These are phyloP conservation scores for Macroventuria anomochaeta DNA, from an alignment of 2,329 filamentous ascomycete species.

Conservation along the genomic window DNA sequence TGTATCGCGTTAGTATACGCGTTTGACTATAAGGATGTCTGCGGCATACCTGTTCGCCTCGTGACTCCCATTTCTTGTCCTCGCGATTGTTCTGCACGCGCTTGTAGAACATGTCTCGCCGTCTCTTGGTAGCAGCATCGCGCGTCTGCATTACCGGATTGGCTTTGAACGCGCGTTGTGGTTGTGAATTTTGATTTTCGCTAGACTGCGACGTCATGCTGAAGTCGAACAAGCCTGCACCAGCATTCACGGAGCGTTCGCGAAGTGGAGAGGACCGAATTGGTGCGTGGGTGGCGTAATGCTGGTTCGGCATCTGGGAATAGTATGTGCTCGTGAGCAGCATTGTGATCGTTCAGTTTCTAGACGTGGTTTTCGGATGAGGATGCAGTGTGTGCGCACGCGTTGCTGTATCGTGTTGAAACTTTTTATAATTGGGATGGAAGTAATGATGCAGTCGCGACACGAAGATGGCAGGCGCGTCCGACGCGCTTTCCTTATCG, in stretches of 20 bases:
- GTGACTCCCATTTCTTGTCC: slow-evolving; percentile 53
- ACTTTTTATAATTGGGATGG: neutral
- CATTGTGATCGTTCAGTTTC: slow-evolving; percentile 20
- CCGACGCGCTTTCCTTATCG: slow-evolving; percentile 18
- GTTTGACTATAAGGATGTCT: too few relatives aligned
- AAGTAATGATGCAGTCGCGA: slow-evolving; percentile 17
- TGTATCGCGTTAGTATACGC: slow-evolving; percentile 28
- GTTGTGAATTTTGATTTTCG: slow-evolving; percentile 24
- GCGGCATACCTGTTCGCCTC: slow-evolving; percentile 55
- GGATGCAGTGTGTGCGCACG: neutral
- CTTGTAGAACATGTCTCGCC: slow-evolving; percentile 72
- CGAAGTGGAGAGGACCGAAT: slow-evolving; percentile 54
- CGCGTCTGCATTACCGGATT: slow-evolving; percentile 68
- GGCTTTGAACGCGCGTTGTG: slow-evolving; percentile 58
- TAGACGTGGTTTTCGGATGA: neutral
- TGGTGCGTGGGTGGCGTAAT: slow-evolving; percentile 39
- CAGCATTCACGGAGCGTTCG: slow-evolving; percentile 51
- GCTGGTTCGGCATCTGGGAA: slow-evolving; percentile 29
- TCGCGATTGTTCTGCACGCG: slow-evolving; percentile 57
- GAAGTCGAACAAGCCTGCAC: slow-evolving; percentile 35
- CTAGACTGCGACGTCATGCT: slow-evolving; percentile 33
- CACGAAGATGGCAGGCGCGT: slow-evolving; percentile 11
- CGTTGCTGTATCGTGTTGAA: neutral
- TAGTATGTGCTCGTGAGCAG: slow-evolving; percentile 40
- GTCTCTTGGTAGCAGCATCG: slow-evolving; percentile 67